phyloP scores from a whole-genome alignment of 805 yeast species.

The Torulaspora delbrueckii region DNA sequence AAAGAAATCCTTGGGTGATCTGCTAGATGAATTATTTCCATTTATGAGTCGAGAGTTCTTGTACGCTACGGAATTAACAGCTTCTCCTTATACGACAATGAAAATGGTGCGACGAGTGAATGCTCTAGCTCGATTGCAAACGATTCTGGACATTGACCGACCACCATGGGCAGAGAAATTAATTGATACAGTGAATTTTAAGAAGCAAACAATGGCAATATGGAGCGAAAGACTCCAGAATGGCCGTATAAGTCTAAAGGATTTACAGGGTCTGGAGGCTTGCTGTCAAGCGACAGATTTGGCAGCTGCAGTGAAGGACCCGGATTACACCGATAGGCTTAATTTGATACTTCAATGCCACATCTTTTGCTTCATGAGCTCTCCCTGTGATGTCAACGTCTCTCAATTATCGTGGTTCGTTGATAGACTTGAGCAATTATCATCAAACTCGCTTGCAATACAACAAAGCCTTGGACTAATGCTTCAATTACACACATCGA shows the following conservation, averaged over 20 bases:
- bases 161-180: background rate
- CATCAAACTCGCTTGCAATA: conserved; percentile 17
- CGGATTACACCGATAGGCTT: conserved; percentile 1
- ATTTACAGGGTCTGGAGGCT: background rate
- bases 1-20: background rate
- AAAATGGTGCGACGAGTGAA: conserved; percentile 6
- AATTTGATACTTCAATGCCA: conserved; percentile 15
- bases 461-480: conserved; percentile 23
- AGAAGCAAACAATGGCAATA: conserved; percentile 1
- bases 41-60: conserved; percentile 5
- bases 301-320: conserved; percentile 1
- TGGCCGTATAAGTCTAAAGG: background rate
- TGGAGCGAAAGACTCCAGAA: conserved; percentile 8
- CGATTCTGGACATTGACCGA: background rate
- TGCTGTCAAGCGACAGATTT: background rate
- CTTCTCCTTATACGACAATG: background rate
- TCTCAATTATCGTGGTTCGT: conserved; percentile 3
- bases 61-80: conserved; percentile 5
- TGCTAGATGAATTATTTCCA: conserved; percentile 5
- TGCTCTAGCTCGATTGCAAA: conserved; percentile 2
- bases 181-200: background rate
- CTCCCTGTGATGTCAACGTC: conserved; percentile 1
- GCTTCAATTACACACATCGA: conserved; percentile 21
- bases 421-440: conserved; percentile 3
- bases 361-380: conserved; percentile 11